Base-by-base conservation (phyloP, 345 rosid species). In the Citrus hindsii region DNA sequence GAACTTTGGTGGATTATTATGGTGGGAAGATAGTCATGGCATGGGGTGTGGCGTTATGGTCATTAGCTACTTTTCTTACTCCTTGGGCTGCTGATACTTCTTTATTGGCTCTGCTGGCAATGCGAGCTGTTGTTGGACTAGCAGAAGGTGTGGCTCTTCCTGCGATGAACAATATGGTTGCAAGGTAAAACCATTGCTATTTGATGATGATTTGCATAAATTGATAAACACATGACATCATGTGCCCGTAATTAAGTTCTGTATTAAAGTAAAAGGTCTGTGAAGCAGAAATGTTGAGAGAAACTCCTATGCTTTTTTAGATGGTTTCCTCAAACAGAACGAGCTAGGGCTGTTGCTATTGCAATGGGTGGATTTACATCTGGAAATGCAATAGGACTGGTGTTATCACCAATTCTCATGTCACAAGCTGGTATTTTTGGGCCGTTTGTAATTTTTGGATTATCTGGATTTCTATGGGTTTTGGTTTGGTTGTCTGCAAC, bases 101-200 rank as follows among this genome's bases (percentile, higher is more conserved):
- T 66, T 66, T 93, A 33, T 86, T 83, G 79, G 90, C 97, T 28
- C 88, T 95, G 4, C 97, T 95, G 48, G 89, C 87, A 16, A 78
- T 87, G 78, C 88, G 98, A 76, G 94, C 93, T 35, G 78, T 87
- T 85, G 94, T 95, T 76, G 99, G 99, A 7, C 78, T 93, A 73
- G 98, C 97, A n/a, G 97, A 95, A 89, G 99, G 99, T 60, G 97
- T 92, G 75, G 98, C 99, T 83, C 96, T 93, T 82, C 99, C 99
- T 85, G 89, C 95, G 66, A 93, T 95, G 99, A 95, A 93, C 93
- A 95, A 95, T 80, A 92, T 95, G 99, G 89, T 93, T 67, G 95
- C 90, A 30, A 95, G 98, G 98, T 95, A 89, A 71, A 73, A 37
- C 69, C n/a, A 8, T 65, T 83, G 63, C 21, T 74, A 62, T 73